Evolutionary conservation across 176 grass and related monocot genomes (phyloP), one percentile per base, ranked within the genome.

Genomic region (Panicum miliaceum): DNA sequence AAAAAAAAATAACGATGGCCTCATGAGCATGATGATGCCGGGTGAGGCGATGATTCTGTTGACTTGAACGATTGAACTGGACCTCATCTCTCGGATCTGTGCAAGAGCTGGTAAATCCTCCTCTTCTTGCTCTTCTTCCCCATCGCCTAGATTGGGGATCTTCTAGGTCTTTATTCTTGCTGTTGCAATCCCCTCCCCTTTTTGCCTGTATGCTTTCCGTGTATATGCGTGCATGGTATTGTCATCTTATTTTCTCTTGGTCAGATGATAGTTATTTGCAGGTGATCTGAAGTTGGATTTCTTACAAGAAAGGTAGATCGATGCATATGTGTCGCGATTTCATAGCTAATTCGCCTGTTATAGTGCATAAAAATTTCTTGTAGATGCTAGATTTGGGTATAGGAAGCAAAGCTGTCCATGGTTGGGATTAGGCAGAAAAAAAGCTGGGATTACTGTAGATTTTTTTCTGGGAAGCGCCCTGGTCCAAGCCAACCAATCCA

Each of bases 1-100:
- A 41, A 72, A 73, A 34, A 41, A 64, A 46, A 45, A 53, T 26
- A 62, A 84, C 19, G 32, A 35, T 34, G 59, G 27, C 58, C 26
- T 35, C 46, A 81, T 41, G 40, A 48, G 46, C 46, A 48, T 64
- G 42, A 64, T 66, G 43, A 64, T 9, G 27, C 9, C 41, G 42
- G 22, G 61, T 50, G 37, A 25, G 64, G 51, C 20, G 19, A 59
- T 57, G 37, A 62, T 82, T 71, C 8, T 51, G n/a, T n/a, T n/a
- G 61, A 65, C 11, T 14, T 58, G 73, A 76, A 76, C 73, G 68
- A 77, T 84, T 84, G 73, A 77, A 77, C 73, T 8, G 23, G 9
- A 53, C 71, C 43, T 41, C 64, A 0, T 12, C 69, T 50, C 32
- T 66, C 71, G 45, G 82, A 84, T 84, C 71, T 66, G 46, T 67